Conservation (phyloP, 768 basidiomycete genomes). For the Tricholoma hemisulphureum region DNA sequence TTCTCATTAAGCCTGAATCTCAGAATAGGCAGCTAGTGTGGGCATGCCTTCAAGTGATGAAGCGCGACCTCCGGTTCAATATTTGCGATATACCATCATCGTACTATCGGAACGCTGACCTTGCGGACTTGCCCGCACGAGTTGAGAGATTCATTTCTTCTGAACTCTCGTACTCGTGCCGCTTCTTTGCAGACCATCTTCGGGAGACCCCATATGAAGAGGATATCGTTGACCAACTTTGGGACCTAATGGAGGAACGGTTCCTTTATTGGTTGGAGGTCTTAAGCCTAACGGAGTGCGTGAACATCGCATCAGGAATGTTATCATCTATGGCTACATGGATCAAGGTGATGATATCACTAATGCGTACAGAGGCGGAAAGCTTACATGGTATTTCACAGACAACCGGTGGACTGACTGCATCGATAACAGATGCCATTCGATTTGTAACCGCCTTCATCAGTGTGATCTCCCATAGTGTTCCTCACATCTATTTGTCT, state of each 20-base stretch:
- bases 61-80: background rate
- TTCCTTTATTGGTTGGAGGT: slow-evolving; percentile 35
- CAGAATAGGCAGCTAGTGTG: slow-evolving; percentile 21
- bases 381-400: background rate
- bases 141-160: background rate
- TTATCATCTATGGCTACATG: background rate
- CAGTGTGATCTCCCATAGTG: slow-evolving; percentile 14
- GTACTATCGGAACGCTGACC: background rate
- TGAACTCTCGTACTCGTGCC: background rate
- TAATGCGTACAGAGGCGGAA: background rate
- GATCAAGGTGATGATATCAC: background rate
- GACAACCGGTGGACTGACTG: background rate
- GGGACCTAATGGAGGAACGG: slow-evolving; percentile 1
- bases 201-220: background rate
- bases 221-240: background rate
- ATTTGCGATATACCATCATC: background rate
- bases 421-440: slow-evolving; percentile 3
- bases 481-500: slow-evolving; percentile 26
- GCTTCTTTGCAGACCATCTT: background rate
- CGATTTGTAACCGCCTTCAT: slow-evolving; percentile 15
- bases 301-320: background rate
- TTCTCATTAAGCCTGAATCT: slow-evolving; percentile 12
- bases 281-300: slow-evolving; percentile 12
- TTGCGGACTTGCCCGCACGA: background rate
- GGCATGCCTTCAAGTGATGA: background rate